These are phyloP conservation scores for Torulaspora microellipsoides DNA, from an alignment of 805 yeast species.

Conservation along the genomic window DNA sequence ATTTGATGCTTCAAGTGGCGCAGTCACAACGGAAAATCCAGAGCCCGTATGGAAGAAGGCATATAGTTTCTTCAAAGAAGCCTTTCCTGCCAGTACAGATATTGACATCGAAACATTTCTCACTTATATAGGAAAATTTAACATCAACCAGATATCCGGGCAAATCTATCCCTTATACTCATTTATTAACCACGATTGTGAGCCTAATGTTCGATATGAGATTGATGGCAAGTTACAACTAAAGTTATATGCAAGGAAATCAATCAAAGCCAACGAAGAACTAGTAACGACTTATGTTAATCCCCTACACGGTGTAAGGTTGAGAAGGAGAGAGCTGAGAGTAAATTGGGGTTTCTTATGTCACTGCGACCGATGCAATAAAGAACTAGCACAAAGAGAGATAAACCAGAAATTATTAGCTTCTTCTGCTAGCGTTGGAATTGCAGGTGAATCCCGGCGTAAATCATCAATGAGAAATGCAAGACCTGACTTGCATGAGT, in stretches of 20 bases:
- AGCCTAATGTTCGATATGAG: slow-evolving; percentile 59
- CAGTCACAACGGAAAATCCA: slow-evolving; percentile 38
- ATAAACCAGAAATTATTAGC: not conserved
- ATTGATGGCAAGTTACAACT: slow-evolving; percentile 45
- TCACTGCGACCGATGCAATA: slow-evolving; percentile 58
- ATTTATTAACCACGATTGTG: slow-evolving; percentile 73
- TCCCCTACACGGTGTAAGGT: slow-evolving; percentile 55
- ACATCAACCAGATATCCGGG: slow-evolving; percentile 67
- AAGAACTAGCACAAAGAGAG: slow-evolving; percentile 38
- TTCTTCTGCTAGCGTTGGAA: not conserved
- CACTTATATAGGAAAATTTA: slow-evolving; percentile 63
- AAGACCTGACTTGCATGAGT: slow-evolving; percentile 42
- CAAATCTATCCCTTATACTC: slow-evolving; percentile 59
- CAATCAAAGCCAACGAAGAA: slow-evolving; percentile 61
- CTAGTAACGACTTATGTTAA: slow-evolving; percentile 66
- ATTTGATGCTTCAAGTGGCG: slow-evolving; percentile 42
- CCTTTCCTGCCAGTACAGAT: slow-evolving; percentile 39
- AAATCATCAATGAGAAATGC: slow-evolving; percentile 32
- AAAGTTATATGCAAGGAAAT: slow-evolving; percentile 54
- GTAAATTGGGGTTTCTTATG: slow-evolving; percentile 80
- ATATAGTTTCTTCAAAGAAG: slow-evolving; percentile 43
- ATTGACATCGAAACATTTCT: slow-evolving; percentile 52
- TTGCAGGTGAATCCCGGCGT: slow-evolving; percentile 15
- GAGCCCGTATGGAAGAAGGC: slow-evolving; percentile 54
- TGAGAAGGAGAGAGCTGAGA: slow-evolving; percentile 60